Evolutionary conservation across 345 rosid species (phyloP), one percentile per base, ranked within the genome.

Genomic region (Kernera saxatilis): DNA sequence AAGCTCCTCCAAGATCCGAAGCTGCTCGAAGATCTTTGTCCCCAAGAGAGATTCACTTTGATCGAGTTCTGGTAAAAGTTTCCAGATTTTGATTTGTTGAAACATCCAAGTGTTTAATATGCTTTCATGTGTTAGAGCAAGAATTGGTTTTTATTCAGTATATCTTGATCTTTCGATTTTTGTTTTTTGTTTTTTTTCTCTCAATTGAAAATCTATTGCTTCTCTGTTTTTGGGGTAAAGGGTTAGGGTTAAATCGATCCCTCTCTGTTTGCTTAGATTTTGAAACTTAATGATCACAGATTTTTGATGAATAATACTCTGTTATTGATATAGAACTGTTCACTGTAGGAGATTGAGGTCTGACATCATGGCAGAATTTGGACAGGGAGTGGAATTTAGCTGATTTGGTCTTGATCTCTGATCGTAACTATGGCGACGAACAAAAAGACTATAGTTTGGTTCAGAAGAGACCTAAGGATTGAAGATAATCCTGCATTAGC

Each of bases 401-500:
- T 59, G 56, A 41, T 40, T 32, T 41, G 39, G 56, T 52, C 9
- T 59, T 40, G n/a, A n/a, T 29, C 8, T 17, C 29, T 67, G 69
- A 25, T 59, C 66, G 35, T 53, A 39, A 26, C 5, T 11, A 90
- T 84, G 91, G 5, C 55, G 71, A 67, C 69, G 59, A 60, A 76
- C 80, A 73, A 57, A 25, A 89, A 80, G 83, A 92, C 94, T 3
- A 76, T 89, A 53, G 98, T 91, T 69, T 93, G 98, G 98, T 87
- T 93, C 74, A 87, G 98, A 76, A 86, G 98, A 82, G 98, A 93
- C 78, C 81, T 91, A 30, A 83, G 98, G 80, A 86, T 93, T 58
- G 98, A 93, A 72, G 98, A 91, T 80, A 91, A 93, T 70, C 98
- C 96, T n/a, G 97, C 98, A n/a, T 79, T 93, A 80, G 84, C 96